A percentile compares a stretch with the other conserved stretches of the same genome.
These are phyloP conservation scores for Tritrichomonas musculus DNA, from an alignment of 208 protist species.

Conservation along the genomic window DNA sequence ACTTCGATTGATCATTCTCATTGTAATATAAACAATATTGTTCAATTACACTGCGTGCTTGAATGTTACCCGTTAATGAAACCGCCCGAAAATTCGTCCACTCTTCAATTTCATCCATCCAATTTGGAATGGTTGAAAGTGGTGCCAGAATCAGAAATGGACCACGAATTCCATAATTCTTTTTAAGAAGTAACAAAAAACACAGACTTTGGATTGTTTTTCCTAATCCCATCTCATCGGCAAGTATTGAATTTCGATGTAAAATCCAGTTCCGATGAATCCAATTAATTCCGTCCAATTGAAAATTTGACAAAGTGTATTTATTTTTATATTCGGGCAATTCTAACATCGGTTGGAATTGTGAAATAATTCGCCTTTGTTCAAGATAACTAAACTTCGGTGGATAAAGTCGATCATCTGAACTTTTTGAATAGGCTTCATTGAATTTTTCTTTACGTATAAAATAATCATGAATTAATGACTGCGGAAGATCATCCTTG, in stretches of 20 bases:
- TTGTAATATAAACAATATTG: constrained; percentile 22
- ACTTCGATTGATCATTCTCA: neutral
- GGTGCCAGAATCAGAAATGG: constrained; percentile 33
- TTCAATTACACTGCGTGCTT: neutral
- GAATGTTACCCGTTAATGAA: neutral
- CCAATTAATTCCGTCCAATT: constrained; percentile 96
- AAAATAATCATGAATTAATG: neutral
- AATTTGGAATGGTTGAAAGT: neutral
- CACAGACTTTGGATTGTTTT: constrained; percentile 31
- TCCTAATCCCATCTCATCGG: constrained; percentile 30
- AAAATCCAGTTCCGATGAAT: constrained; percentile 82
- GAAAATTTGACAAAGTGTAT: constrained; percentile 66
- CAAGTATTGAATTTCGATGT: neutral
- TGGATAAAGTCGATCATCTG: neutral
- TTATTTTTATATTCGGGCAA: neutral
- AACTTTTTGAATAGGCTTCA: too few species aligned
- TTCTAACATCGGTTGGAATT: neutral
- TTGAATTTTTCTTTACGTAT: neutral
- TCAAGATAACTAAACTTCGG: too few species aligned
- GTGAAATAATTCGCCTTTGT: too few species aligned
- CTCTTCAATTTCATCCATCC: neutral
- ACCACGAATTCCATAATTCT: neutral
- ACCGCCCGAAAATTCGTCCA: constrained; percentile 26
- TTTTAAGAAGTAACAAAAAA: neutral
- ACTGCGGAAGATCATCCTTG: neutral